Evolutionary conservation across 768 basidiomycete species (phyloP), one percentile per base, ranked within the genome.

Genomic region (Royoungia palumana): DNA sequence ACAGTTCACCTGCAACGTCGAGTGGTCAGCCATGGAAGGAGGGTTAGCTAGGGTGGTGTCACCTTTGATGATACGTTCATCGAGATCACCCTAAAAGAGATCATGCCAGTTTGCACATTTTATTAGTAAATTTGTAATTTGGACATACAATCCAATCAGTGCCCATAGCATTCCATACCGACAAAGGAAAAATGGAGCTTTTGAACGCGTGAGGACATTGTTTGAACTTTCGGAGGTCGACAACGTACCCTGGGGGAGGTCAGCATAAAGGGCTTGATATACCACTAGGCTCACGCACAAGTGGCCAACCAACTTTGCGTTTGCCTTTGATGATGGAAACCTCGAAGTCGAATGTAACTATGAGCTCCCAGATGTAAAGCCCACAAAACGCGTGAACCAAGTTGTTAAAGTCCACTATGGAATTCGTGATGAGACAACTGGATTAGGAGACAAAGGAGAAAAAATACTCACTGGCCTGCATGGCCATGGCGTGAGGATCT

Each of bases 91-190:
- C 85, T 87, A 47, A 19, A 14, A 32, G 14, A 16, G 16, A 30
- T 16, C 39, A 30, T 35, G 24, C 34, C n/a, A 47, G 38, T 4
- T 38, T 19, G 14, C 2, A 5, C 21, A 39, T 37, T 20, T 8
- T 32, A n/a, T 24, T 8, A 21, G 5, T 24, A n/a, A 34, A 25
- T 3, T 67, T 19, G 37, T 3, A 28, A 22, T 37, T 40, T 10
- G 30, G 7, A 35, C 59, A 67, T 60, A 83, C 84, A 87, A 54
- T 48, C 85, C 83, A 54, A 82, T 63, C 57, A 86, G 73, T 4
- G 84, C 76, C 48, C 79, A 71, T n/a, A 87, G 58, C 73, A 87
- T 80, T 64, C 81, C 83, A 62, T 87, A 87, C 51, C 85, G 80
- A 61, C 80, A 83, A 21, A 84, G 68, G 62, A 88, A 85, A 61